Percentiles rank a stretch among this genome's conserved stretches.
phyloP scores from a whole-genome alignment of 2,329 filamentous ascomycete genomes.

The Diaporthe australafricana region DNA sequence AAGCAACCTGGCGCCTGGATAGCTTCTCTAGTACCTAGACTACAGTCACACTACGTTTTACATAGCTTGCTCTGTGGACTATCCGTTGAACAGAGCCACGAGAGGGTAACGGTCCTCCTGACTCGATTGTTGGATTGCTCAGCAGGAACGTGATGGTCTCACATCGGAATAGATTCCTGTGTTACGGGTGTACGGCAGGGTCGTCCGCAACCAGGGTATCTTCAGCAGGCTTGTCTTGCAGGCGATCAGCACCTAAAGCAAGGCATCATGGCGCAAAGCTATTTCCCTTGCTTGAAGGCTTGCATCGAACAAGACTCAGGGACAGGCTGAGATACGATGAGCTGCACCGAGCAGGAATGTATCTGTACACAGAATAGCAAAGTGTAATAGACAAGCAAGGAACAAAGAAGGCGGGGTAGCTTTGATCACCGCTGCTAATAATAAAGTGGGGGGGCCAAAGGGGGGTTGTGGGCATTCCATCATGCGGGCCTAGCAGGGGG shows the following conservation, averaged over 20 bases:
- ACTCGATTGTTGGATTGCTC: not conserved
- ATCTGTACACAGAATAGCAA: not conserved
- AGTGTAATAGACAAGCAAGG: not conserved
- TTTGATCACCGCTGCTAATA: conserved; percentile 16
- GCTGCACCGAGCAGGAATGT: not conserved
- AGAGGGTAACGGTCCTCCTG: not conserved
- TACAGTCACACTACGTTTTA: not conserved
- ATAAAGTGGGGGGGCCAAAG: conserved; percentile 17
- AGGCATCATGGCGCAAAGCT: not conserved
- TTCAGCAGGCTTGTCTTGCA: not conserved
- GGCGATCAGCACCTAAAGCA: conserved; percentile 1
- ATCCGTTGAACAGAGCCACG: not conserved
- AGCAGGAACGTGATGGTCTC: not conserved
- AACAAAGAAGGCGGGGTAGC: conserved; percentile 34
- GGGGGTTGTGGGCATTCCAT: conserved; percentile 24
- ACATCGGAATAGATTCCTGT: not conserved
- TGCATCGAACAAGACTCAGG: conserved; percentile 7
- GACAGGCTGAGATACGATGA: conserved; percentile 11
- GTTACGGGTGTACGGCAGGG: not conserved
- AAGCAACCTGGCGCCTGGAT: not conserved
- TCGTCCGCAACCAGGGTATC: not conserved
- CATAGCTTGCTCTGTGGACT: not conserved
- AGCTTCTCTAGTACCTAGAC: not conserved
- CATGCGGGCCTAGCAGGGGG: not conserved
- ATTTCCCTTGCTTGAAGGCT: conserved; percentile 6